These are phyloP conservation scores for Tephrocybe sp. DNA, from an alignment of 768 basidiomycete genomes.

Conservation along the genomic window DNA sequence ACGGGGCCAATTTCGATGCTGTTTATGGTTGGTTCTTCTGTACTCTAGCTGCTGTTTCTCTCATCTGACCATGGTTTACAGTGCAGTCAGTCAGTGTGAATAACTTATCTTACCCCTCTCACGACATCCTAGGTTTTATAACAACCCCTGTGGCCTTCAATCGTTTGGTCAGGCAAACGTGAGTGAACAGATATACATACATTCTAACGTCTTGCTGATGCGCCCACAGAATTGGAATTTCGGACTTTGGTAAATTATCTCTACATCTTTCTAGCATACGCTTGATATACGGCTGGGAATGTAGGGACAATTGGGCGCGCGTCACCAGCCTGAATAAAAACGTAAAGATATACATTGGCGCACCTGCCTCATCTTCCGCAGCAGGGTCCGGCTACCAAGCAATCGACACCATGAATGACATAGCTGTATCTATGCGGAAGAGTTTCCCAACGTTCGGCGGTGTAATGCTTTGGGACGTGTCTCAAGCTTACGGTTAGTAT, in stretches of 20 bases:
- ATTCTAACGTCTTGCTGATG: conserved; percentile 4
- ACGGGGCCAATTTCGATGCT: conserved; percentile 66
- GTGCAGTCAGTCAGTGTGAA: conserved; percentile 30
- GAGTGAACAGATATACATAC: conserved; percentile 21
- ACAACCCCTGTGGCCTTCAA: conserved; percentile 51
- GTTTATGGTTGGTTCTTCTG: conserved; percentile 48
- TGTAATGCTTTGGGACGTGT: conserved; percentile 55
- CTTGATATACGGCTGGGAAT: not conserved
- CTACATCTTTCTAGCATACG: not conserved
- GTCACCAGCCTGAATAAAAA: conserved; percentile 55
- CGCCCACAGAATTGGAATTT: conserved; percentile 60
- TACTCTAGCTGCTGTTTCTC: too few species aligned
- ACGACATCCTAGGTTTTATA: conserved; percentile 48
- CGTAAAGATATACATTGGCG: conserved; percentile 67
- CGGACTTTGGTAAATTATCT: conserved; percentile 45
- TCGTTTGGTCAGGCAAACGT: conserved; percentile 49
- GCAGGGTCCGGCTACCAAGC: conserved; percentile 63
- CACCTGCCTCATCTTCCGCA: conserved; percentile 56
- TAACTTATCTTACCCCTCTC: not conserved
- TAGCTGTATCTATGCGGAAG: conserved; percentile 49
- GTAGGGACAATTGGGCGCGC: conserved; percentile 67
- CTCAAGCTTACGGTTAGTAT: conserved; percentile 46
- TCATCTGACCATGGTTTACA: conserved; percentile 9
- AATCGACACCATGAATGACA: conserved; percentile 43
- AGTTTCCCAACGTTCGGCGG: conserved; percentile 70